Base-by-base conservation (phyloP, 2,329 filamentous ascomycete species). In the Aureobasidium sp. region DNA sequence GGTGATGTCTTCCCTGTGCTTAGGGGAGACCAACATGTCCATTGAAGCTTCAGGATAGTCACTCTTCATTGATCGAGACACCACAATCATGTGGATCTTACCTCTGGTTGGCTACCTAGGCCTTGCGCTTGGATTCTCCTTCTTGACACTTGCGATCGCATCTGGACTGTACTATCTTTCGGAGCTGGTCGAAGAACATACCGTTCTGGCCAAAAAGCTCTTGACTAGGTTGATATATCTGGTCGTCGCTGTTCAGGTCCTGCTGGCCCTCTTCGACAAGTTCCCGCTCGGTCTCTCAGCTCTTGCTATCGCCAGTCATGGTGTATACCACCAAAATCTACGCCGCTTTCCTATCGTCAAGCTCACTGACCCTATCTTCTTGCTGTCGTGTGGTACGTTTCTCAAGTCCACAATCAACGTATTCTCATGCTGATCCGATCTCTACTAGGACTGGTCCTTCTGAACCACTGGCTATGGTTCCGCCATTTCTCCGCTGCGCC, bases 161-260 rank as follows among this genome's bases (percentile, higher is more conserved):
- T 97, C 91, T n/a, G 94, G 94, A 41, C 86, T 99, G 29, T 99
- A 99, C 79, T 99, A 99, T 75, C 87, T 99, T 60, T 97, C 93
- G 27, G 94, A 99, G 75, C 86, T 97, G 15, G 94, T 99, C 64
- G 94, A 99, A 77, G 94, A 99, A 75, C 93, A 99, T 73, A 97
- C 93, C 4, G 93, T 97, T 12, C 77, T 96, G 65, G 89, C 92
- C 13, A 96, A 96, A 73, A 90, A 88, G 62, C 79, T 97, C n/a
- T 81, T 99, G 58, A 88, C 84, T 37, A 87, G 85, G 46, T 80
- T 97, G 62, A 97, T 97, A 70, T 96, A 96, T 78, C 79, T 78
- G 65, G 85, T 96, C 66, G 87, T 97, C 64, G 82, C 70, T 34
- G 73, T 91, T 7, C 93, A 97, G 73, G 64, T 86, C 10, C 77